Evolutionary conservation across 495 filamentous ascomycete genomes (phyloP).

Genomic region (Xylaria cubensis): DNA sequence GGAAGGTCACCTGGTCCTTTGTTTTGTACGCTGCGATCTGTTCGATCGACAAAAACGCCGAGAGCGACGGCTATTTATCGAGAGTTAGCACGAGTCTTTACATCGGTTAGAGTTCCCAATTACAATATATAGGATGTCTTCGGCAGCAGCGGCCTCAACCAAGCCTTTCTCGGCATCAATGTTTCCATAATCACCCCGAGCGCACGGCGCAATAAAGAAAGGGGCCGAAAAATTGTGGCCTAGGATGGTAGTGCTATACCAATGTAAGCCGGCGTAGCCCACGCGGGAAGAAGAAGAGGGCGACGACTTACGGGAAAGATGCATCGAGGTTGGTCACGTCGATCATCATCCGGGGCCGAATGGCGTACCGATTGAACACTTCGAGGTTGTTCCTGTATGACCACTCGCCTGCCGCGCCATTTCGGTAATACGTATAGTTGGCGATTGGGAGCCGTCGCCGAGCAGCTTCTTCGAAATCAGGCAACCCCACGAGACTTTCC

Average conservation of each 20-base stretch:
- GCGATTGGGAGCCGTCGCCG: slow-evolving; percentile 36
- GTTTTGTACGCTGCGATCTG: slow-evolving; percentile 43
- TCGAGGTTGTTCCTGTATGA: slow-evolving; percentile 52
- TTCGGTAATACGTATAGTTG: slow-evolving; percentile 44
- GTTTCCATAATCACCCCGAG: slow-evolving; percentile 46
- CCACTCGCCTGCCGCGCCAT: slow-evolving; percentile 51
- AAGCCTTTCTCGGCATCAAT: slow-evolving; percentile 46
- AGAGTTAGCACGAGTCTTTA: background rate
- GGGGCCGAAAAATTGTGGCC: slow-evolving; percentile 53
- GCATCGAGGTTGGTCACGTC: slow-evolving; percentile 44
- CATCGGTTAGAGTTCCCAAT: background rate
- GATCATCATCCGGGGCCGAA: slow-evolving; percentile 37
- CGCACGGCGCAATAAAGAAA: slow-evolving; percentile 51
- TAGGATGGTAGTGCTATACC: slow-evolving; percentile 43
- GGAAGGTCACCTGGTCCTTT: slow-evolving; percentile 44
- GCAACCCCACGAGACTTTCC: slow-evolving; percentile 37
- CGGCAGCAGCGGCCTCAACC: slow-evolving; percentile 42
- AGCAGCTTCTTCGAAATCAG: slow-evolving; percentile 47
- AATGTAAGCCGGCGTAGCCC: background rate
- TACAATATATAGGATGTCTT: slow-evolving; percentile 48
- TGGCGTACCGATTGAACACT: slow-evolving; percentile 38
- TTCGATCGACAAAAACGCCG: slow-evolving; percentile 43
- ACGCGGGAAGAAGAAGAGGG: background rate
- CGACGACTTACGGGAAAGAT: background rate
- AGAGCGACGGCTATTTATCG: slow-evolving; percentile 33